phyloP scores from a whole-genome alignment of 2,329 filamentous ascomycete genomes.

The Aaosphaeria pasadenensis region DNA sequence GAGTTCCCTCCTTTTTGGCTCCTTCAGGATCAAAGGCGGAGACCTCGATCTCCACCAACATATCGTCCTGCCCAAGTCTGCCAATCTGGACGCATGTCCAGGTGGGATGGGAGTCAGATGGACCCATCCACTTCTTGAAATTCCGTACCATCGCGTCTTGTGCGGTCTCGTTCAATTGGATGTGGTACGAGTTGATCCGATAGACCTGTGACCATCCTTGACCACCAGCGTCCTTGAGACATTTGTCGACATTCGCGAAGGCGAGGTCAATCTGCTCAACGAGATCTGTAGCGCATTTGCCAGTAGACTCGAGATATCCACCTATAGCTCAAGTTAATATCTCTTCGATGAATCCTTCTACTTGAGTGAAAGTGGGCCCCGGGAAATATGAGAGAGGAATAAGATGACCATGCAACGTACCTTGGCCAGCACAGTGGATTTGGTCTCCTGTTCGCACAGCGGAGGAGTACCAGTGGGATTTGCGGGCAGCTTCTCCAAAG shows the following conservation, averaged over 20 bases:
- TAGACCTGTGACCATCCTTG: constrained; percentile 56
- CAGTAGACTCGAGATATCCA: background rate
- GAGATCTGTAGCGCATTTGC: background rate
- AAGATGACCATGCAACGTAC: constrained; percentile 8
- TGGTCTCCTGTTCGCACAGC: constrained; percentile 34
- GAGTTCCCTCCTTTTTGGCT: background rate
- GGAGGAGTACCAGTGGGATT: constrained; percentile 33
- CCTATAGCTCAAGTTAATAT: constrained; percentile 35
- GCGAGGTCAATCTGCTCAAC: background rate
- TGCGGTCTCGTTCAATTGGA: constrained; percentile 14
- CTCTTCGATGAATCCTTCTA: no score
- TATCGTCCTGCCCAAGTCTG: constrained; percentile 34
- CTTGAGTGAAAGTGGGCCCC: no score
- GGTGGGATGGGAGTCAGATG: constrained; percentile 16
- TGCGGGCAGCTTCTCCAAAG: constrained; percentile 18
- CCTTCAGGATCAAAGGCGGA: background rate
- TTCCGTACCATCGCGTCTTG: constrained; percentile 14
- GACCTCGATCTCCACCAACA: constrained; percentile 24
- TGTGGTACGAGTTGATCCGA: constrained; percentile 25
- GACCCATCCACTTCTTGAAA: constrained; percentile 20
- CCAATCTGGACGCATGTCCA: constrained; percentile 20
- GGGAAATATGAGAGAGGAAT: no score
- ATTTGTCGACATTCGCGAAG: constrained; percentile 50
- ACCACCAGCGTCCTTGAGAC: constrained; percentile 52
- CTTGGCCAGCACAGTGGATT: constrained; percentile 38